Base-by-base conservation (phyloP, 2,329 filamentous ascomycete species). In the Grosmannia clavigera region DNA sequence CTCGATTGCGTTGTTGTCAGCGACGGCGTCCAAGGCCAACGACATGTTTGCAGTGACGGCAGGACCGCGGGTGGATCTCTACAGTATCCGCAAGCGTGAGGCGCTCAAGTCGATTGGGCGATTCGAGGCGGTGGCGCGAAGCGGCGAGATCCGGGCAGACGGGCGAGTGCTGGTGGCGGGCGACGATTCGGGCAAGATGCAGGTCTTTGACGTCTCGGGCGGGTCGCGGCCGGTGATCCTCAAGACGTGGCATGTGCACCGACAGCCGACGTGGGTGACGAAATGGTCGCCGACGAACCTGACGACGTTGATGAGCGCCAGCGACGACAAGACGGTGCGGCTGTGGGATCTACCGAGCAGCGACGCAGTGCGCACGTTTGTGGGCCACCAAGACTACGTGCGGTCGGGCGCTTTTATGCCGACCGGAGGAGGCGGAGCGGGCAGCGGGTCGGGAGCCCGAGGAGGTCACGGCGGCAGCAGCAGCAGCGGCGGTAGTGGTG, bases 191-290 rank as follows among this genome's bases (percentile, higher is more conserved):
- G 95, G 95, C 61, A 85, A 87, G 63, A 89, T 99, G 66, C 95
- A 99, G 74, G 91, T 96, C 14, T 99, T 97, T 70, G 94, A 99
- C 69, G 84, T 95, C 58, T 85, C 70, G 22, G 68, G 68, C 52
- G 68, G 67, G 46, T 81, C 70, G 53, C 92, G 91, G 61, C 82
- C 94, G 64, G 91, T 91, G 3, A 96, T 99, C 65, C 76, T 99
- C 67, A 92, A 94, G 77, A 96, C 92, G 58, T 99, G 94, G 92
- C 85, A 86, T 64, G 84, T 92, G 66, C 92, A 97, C 76, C 92
- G 91, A 75, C 92, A 95, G 78, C 90, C 94, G 16, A 90, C 95
- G 29, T 96, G 92, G 86, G 84, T 87, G 29, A 92, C 91, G 54
- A 87, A 87, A 72, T 99, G 95, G 81, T 92, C 89, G n/a, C 90